Percentiles rank a stretch among this genome's conserved stretches.
Evolutionary conservation across 306 rosid species (phyloP).

Genomic region (Vigna trinervia): DNA sequence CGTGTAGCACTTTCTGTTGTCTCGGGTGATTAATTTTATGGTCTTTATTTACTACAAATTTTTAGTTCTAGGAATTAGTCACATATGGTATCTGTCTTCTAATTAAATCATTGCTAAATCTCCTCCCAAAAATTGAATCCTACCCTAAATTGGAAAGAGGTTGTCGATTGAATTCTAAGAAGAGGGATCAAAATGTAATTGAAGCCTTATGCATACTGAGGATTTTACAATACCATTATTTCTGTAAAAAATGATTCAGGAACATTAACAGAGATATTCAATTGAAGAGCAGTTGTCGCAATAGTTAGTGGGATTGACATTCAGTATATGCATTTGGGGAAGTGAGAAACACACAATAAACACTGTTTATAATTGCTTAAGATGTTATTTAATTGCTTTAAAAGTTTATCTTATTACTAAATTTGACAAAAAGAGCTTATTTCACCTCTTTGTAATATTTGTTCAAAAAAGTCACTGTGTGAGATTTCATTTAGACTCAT

Average conservation of each 20-base stretch:
- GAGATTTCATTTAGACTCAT: too few relatives aligned
- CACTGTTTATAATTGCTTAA: background rate
- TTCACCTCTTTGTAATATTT: background rate
- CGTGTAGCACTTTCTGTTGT: slow-evolving; percentile 88
- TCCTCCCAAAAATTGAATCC: background rate
- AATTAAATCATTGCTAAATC: background rate
- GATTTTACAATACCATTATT: background rate
- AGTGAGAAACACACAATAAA: background rate
- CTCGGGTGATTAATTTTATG: slow-evolving; percentile 77
- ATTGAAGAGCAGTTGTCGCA: background rate
- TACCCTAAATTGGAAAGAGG: slow-evolving; percentile 19
- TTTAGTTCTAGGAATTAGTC: slow-evolving; percentile 19
- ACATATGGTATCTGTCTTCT: background rate
- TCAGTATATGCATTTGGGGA: background rate
- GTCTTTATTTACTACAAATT: slow-evolving; percentile 20
- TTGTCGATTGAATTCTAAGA: background rate
- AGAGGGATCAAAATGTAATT: background rate
- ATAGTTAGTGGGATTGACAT: background rate
- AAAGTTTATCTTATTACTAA: background rate
- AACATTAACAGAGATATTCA: too few relatives aligned
- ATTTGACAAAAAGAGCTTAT: background rate
- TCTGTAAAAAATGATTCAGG: too few relatives aligned
- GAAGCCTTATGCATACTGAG: background rate
- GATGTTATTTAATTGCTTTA: background rate
- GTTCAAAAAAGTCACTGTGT: background rate